Conservation (phyloP, 2,329 filamentous ascomycete species). For the Tolypocladium guangdongense region DNA sequence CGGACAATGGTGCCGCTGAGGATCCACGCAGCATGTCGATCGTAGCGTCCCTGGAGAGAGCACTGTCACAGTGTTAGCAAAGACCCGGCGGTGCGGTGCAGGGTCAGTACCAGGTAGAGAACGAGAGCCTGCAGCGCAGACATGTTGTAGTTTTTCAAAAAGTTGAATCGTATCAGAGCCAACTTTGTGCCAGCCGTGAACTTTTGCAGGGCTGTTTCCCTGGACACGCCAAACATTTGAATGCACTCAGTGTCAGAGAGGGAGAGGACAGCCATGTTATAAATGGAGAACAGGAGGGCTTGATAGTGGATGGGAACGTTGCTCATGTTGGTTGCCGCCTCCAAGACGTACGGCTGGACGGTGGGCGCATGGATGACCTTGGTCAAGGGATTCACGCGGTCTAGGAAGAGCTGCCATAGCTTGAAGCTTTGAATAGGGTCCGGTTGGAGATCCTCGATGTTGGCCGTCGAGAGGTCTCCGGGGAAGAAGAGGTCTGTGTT, state of each 20-base stretch:
- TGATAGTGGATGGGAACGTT: conserved; percentile 47
- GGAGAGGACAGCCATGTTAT: conserved; percentile 47
- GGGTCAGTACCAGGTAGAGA: conserved; percentile 38
- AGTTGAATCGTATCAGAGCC: conserved; percentile 40
- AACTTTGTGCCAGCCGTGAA: conserved; percentile 41
- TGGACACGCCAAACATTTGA: conserved; percentile 37
- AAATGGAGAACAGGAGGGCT: conserved; percentile 55
- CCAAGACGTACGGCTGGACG: conserved; percentile 52
- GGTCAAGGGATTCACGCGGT: conserved; percentile 63
- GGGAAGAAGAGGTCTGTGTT: conserved; percentile 39
- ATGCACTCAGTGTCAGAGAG: conserved; percentile 44
- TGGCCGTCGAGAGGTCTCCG: conserved; percentile 26
- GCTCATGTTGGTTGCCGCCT: conserved; percentile 46
- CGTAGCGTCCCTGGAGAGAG: conserved; percentile 46
- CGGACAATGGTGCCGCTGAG: conserved; percentile 50
- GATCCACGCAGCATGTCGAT: conserved; percentile 49
- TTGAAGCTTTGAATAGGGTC: conserved; percentile 54
- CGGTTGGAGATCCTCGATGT: conserved; percentile 47
- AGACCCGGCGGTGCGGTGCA: too few relatives aligned
- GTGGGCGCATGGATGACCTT: conserved; percentile 65
- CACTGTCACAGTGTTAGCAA: conserved; percentile 22
- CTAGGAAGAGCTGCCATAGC: conserved; percentile 65
- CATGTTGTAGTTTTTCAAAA: conserved; percentile 48
- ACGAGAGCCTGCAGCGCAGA: conserved; percentile 47
- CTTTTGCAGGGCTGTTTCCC: conserved; percentile 36